Percentiles rank a stretch among this genome's conserved stretches.
Evolutionary conservation across 371 early-diverging fungal species (phyloP).

Genomic region (Haplosporangium sp.): DNA sequence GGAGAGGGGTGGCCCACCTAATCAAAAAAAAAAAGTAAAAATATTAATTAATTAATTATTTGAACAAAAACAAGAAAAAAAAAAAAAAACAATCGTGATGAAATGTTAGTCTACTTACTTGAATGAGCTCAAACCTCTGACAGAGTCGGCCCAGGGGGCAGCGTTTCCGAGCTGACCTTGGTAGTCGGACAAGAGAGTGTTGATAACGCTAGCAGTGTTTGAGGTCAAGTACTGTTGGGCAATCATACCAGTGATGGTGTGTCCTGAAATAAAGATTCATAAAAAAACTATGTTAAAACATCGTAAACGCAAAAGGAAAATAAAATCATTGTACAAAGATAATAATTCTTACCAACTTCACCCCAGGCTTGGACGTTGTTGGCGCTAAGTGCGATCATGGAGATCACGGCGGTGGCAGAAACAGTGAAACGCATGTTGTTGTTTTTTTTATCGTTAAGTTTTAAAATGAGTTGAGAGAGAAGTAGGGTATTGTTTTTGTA

Average conservation of each 20-base stretch:
- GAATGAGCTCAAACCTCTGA: constrained; percentile 24
- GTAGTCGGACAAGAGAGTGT: constrained; percentile 21
- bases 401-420: constrained; percentile 12
- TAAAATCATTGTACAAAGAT: too few relatives aligned
- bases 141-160: constrained; percentile 51
- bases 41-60: not conserved
- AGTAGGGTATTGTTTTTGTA: not conserved
- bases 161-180: constrained; percentile 43
- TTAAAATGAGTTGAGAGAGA: not conserved
- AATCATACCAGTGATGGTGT: constrained; percentile 53
- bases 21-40: not conserved
- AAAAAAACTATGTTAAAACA: too few relatives aligned
- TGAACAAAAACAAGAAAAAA: too few relatives aligned
- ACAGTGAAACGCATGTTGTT: constrained; percentile 28
- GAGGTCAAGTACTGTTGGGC: constrained; percentile 49
- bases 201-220: constrained; percentile 21
- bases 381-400: constrained; percentile 20
- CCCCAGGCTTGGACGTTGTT: constrained; percentile 40
- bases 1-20: constrained; percentile 34
- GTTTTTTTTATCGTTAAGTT: not conserved
- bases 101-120: constrained; percentile 1
- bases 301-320: not conserved
- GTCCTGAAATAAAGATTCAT: constrained; percentile 20
- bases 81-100: too few relatives aligned
- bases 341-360: constrained; percentile 20